These are phyloP conservation scores for Xylaria castorea DNA, from an alignment of 495 filamentous ascomycete genomes.

Conservation along the genomic window DNA sequence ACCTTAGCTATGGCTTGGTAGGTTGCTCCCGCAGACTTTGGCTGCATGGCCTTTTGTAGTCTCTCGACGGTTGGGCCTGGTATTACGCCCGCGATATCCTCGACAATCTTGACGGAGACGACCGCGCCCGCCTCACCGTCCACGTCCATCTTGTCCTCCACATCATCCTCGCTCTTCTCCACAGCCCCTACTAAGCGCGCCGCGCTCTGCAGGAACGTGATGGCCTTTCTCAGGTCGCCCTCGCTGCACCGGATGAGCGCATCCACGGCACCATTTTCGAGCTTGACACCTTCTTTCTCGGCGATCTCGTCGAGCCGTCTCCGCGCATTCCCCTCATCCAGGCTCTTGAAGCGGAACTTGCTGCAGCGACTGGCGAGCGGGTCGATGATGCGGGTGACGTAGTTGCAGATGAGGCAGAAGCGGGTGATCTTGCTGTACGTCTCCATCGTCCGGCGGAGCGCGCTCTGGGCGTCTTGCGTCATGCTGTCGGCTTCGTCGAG, in stretches of 20 bases:
- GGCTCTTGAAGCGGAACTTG: slow-evolving; percentile 97
- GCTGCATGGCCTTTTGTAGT: slow-evolving; percentile 79
- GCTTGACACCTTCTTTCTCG: slow-evolving; percentile 69
- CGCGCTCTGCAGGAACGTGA: slow-evolving; percentile 93
- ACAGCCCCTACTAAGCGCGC: slow-evolving; percentile 76
- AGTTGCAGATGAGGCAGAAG: slow-evolving; percentile 98
- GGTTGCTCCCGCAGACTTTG: slow-evolving; percentile 64
- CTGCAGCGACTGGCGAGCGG: slow-evolving; percentile 89
- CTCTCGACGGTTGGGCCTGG: slow-evolving; percentile 73
- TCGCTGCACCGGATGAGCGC: slow-evolving; percentile 86
- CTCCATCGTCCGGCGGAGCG: slow-evolving; percentile 94
- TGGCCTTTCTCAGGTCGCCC: slow-evolving; percentile 92
- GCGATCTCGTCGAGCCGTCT: slow-evolving; percentile 82
- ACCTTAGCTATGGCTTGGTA: slow-evolving; percentile 78
- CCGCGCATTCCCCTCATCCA: slow-evolving; percentile 83
- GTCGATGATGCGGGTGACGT: slow-evolving; percentile 97
- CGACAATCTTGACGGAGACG: slow-evolving; percentile 79
- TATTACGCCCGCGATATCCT: slow-evolving; percentile 96
- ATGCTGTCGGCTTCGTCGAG: slow-evolving; percentile 98
- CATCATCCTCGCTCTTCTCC: slow-evolving; percentile 51
- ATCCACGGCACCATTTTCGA: slow-evolving; percentile 81
- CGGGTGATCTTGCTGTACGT: slow-evolving; percentile 94
- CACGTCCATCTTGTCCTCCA: slow-evolving; percentile 60
- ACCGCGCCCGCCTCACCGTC: slow-evolving; percentile 59
- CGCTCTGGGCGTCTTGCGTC: slow-evolving; percentile 97